Conservation (phyloP, 2,329 filamentous ascomycete species). For the Diaporthe sp. region DNA sequence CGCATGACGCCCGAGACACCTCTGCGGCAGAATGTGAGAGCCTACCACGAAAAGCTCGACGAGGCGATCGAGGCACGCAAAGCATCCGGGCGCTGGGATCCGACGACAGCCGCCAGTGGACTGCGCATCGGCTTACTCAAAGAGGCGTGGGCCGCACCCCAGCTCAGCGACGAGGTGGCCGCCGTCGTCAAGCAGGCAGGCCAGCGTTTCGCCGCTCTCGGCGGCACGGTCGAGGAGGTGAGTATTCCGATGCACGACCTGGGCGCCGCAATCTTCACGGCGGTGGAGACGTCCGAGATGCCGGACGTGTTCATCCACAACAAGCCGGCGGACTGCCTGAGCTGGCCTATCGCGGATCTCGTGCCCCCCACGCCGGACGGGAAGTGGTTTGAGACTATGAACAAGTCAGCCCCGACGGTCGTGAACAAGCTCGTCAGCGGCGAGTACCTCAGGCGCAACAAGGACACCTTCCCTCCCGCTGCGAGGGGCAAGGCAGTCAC, state of each 20-base stretch:
- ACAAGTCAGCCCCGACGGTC: constrained; percentile 59
- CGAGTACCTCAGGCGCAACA: constrained; percentile 47
- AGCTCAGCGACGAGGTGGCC: constrained; percentile 55
- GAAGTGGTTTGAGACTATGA: constrained; percentile 59
- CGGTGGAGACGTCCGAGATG: constrained; percentile 52
- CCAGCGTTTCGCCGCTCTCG: constrained; percentile 55
- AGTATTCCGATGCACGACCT: constrained; percentile 62
- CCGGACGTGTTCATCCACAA: constrained; percentile 49
- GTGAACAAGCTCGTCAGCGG: constrained; percentile 59
- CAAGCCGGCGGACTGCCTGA: constrained; percentile 50
- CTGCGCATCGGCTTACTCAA: constrained; percentile 61
- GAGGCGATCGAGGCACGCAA: constrained; percentile 43
- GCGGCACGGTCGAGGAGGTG: constrained; percentile 60
- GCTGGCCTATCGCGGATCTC: constrained; percentile 50
- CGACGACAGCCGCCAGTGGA: constrained; percentile 51
- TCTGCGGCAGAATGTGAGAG: constrained; percentile 49
- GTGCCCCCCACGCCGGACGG: constrained; percentile 52
- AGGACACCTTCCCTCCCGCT: constrained; percentile 46
- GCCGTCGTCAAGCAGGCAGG: constrained; percentile 54
- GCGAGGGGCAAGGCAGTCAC: constrained; percentile 61
- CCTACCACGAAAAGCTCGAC: constrained; percentile 51
- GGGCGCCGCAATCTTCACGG: constrained; percentile 64
- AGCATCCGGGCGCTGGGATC: constrained; percentile 44
- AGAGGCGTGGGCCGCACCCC: constrained; percentile 57
- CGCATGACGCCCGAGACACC: constrained; percentile 56